A percentile compares a stretch with the other conserved stretches of the same genome.
Conservation (phyloP, 768 basidiomycete genomes). For the Macrolepiota albuminosa region DNA sequence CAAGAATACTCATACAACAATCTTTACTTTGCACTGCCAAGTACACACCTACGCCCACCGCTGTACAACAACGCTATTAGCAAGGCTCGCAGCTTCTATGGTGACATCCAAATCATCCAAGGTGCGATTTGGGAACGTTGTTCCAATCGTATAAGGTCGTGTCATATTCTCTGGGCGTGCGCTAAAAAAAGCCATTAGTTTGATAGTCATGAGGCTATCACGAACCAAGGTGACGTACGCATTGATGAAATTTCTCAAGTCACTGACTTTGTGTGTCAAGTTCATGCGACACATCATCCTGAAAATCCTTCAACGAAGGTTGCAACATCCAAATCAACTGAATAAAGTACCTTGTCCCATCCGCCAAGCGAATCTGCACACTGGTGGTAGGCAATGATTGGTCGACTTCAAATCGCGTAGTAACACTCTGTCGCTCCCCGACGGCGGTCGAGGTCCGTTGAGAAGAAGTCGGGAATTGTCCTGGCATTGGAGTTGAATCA, state of each 20-base stretch:
- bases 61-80: slow-evolving; percentile 84
- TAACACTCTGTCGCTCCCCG: slow-evolving; percentile 28
- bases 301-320: not conserved
- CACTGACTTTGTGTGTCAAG: slow-evolving; percentile 80
- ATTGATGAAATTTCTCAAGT: slow-evolving; percentile 84
- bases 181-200: slow-evolving; percentile 28
- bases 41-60: slow-evolving; percentile 47
- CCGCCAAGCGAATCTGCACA: slow-evolving; percentile 85
- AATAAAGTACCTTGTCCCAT: slow-evolving; percentile 70
- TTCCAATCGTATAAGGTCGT: slow-evolving; percentile 72
- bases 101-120: slow-evolving; percentile 64
- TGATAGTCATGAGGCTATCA: not conserved
- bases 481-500: slow-evolving; percentile 43
- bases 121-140: slow-evolving; percentile 81
- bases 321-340: not conserved
- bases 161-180: slow-evolving; percentile 63
- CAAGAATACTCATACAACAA: slow-evolving; percentile 7
- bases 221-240: slow-evolving; percentile 51
- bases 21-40: not conserved
- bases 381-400: slow-evolving; percentile 77
- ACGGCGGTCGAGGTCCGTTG: slow-evolving; percentile 17
- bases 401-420: slow-evolving; percentile 76
- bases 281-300: slow-evolving; percentile 88
- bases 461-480: slow-evolving; percentile 45
- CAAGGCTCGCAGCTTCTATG: slow-evolving; percentile 66